Base-by-base conservation (phyloP, 805 yeast genomes). In the Sugiyamaella americana region DNA sequence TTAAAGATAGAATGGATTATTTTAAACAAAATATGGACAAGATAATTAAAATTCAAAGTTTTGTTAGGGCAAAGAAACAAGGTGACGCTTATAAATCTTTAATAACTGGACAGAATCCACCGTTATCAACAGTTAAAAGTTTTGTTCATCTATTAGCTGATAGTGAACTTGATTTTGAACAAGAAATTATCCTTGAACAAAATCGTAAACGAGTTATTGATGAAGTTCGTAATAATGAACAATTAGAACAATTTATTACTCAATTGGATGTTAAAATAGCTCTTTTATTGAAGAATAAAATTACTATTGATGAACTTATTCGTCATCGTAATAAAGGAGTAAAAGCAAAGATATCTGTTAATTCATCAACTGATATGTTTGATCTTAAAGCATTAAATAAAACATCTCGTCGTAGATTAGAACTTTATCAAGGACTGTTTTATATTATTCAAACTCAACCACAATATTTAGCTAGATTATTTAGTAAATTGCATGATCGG, bases 381-480 rank as follows among this genome's bases (percentile, higher is more conserved):
- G 69, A 68, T 44, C 53, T 67, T 40, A 64, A 60, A 45, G 63
- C 69, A 0, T 59, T 70, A 24, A 66, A 63, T 49, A 68, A 68
- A 54, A 43, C 67, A 3, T 59, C 71, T 4, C 58, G 73, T 23
- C 59, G 65, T 26, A 71, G 86, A 49, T 69, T 80, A 43, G 88
- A 82, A 50, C 63, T 78, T 1, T 85, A 84, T 63, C 96, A 83
- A 56, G 83, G 85, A 19, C 59, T 91, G 43, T 81, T 93, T 55
- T 93, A 83, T 58, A 66, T 91, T 21, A 63, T 93, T 38, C 98
- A 93, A 61, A 84, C 95, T 0, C 87, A 86, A 57, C 85, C 95
- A 0, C 61, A 64, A 0, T 91, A 91, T 58, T 72, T 89, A 59
- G 71, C 80, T 1, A 66, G 78, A 11, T 62, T 87, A 30, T 75